phyloP scores from a whole-genome alignment of 192 early-diverging fungal species.

The Haplosporangium gracile region DNA sequence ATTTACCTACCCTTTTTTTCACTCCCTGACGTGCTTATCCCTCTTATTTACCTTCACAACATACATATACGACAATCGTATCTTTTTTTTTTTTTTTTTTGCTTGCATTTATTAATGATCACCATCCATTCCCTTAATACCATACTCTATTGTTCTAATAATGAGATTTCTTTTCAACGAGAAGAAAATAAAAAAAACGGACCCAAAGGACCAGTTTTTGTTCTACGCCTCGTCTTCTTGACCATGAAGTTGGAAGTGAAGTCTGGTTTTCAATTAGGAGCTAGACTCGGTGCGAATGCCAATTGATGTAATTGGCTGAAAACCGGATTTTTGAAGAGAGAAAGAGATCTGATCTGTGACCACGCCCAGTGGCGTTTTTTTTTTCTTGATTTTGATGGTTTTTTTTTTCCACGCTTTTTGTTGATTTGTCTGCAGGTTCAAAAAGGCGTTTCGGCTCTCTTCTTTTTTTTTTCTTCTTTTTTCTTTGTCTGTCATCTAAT shows the following conservation, averaged over 20 bases:
- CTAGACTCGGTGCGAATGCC: no score
- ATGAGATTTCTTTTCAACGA: not conserved
- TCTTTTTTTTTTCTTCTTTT: not conserved
- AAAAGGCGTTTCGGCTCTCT: not conserved
- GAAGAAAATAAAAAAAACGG: not conserved
- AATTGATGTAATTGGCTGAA: no score
- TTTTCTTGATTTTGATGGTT: not conserved
- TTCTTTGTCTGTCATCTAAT: not conserved
- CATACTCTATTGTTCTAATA: not conserved
- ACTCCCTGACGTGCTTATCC: not conserved
- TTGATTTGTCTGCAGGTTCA: not conserved
- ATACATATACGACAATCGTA: slow-evolving; percentile 1
- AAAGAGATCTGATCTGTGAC: slow-evolving; percentile 1
- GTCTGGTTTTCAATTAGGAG: no score
- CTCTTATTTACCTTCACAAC: not conserved
- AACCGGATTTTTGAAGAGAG: not conserved
- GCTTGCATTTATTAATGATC: not conserved
- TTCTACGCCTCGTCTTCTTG: no score
- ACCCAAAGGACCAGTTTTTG: no score
- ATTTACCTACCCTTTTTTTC: not conserved
- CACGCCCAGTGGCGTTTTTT: slow-evolving; percentile 2
- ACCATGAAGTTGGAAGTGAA: no score
- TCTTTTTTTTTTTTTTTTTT: not conserved
- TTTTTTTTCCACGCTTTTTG: not conserved
- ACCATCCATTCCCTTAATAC: not conserved